Evolutionary conservation across 1,284 basidiomycete species (phyloP).

Genomic region (Xerocomus minutiporus): DNA sequence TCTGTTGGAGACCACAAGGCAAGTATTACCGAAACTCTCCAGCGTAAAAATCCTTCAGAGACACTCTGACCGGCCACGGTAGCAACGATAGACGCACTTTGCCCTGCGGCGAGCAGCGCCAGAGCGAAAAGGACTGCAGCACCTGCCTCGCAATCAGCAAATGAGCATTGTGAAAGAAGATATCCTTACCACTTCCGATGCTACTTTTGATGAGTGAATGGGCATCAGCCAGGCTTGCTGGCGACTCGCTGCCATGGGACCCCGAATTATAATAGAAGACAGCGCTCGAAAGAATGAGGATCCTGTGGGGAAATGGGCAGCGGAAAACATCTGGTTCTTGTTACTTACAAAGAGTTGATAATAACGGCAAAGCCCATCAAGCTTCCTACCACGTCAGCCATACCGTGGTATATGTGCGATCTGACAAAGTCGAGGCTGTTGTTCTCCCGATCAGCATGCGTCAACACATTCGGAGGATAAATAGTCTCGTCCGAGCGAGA

Average conservation of each 20-base stretch:
- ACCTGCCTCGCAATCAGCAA: conserved; percentile 35
- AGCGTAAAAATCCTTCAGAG: conserved; percentile 90
- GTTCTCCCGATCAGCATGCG: conserved; percentile 58
- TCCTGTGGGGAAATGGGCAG: conserved; percentile 39
- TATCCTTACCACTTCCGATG: conserved; percentile 61
- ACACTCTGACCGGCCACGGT: conserved; percentile 92
- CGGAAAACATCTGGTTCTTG: not conserved
- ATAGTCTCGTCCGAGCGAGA: conserved; percentile 19
- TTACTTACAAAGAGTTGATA: conserved; percentile 74
- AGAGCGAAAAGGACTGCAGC: conserved; percentile 84
- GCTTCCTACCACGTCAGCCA: conserved; percentile 60
- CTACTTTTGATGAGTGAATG: conserved; percentile 64
- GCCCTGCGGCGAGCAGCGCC: conserved; percentile 80
- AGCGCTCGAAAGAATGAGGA: conserved; percentile 62
- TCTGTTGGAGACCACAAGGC: not conserved
- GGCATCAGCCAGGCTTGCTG: conserved; percentile 80
- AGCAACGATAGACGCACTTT: conserved; percentile 90
- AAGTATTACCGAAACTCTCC: conserved; percentile 75
- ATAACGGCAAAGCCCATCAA: conserved; percentile 81
- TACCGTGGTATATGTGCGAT: conserved; percentile 76
- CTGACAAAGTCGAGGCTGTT: conserved; percentile 65
- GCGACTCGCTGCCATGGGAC: conserved; percentile 33
- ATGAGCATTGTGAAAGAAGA: conserved; percentile 10
- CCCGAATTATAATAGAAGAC: conserved; percentile 67
- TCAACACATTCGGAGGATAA: conserved; percentile 27